Percentiles rank a stretch among this genome's conserved stretches.
Evolutionary conservation across 225 moss, liverwort and hornwort species (phyloP).

Genomic region (Physcomitrium patens): DNA sequence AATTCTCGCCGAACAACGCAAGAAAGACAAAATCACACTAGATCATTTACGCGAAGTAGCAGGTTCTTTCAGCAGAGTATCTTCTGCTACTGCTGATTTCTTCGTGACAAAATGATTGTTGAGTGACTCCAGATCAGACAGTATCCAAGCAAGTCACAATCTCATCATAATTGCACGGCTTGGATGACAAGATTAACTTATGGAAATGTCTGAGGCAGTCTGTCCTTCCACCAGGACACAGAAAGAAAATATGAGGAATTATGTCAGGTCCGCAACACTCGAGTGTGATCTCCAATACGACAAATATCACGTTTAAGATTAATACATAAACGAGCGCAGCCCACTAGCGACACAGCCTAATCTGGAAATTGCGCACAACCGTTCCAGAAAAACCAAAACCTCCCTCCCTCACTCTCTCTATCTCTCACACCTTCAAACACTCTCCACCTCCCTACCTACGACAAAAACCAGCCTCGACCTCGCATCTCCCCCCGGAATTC

Average conservation of each 20-base stretch:
- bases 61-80: neutral
- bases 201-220: slow-evolving; percentile 21
- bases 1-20: slow-evolving; percentile 23
- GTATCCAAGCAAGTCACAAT: slow-evolving; percentile 1
- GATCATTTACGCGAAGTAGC: slow-evolving; percentile 1
- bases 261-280: neutral
- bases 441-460: neutral
- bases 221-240: neutral
- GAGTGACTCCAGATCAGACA: slow-evolving; percentile 2
- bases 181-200: slow-evolving; percentile 11
- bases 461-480: no score
- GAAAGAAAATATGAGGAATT: slow-evolving; percentile 9
- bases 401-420: neutral
- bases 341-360: neutral
- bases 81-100: neutral
- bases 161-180: neutral
- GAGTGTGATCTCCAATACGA: neutral
- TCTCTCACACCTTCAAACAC: neutral
- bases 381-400: slow-evolving; percentile 7
- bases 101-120: neutral
- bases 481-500: neutral
- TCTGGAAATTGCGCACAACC: neutral
- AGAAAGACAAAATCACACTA: slow-evolving; percentile 15
- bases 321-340: neutral
- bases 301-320: neutral